Conservation (phyloP, 179 eudicot species). For the Silene vulgaris region DNA sequence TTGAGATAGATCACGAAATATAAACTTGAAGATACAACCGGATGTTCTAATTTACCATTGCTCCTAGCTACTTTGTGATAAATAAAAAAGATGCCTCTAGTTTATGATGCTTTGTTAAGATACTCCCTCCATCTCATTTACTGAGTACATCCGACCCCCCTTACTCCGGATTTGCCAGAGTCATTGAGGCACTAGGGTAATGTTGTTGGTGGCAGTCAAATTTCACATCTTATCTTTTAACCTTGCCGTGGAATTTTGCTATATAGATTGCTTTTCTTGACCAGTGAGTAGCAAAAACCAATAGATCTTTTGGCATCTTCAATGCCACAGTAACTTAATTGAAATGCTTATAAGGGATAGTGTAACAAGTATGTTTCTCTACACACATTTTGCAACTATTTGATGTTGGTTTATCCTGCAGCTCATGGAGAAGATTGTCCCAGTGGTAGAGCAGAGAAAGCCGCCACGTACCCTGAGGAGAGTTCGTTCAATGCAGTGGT, state of each 20-base stretch:
- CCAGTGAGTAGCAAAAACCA: not conserved
- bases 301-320: not conserved
- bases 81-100: too few species aligned
- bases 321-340: too few species aligned
- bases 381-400: not conserved
- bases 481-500: conserved; percentile 56
- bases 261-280: not conserved
- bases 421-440: conserved; percentile 71
- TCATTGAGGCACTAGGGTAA: too few species aligned
- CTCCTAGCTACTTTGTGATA: not conserved
- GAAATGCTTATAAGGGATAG: not conserved
- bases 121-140: too few species aligned
- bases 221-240: too few species aligned
- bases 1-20: not conserved
- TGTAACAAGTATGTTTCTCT: not conserved
- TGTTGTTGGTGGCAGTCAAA: too few species aligned
- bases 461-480: conserved; percentile 49
- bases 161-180: too few species aligned
- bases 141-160: too few species aligned
- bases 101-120: too few species aligned
- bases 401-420: conserved; percentile 28
- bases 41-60: not conserved
- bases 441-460: conserved; percentile 53
- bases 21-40: not conserved
- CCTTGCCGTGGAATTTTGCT: not conserved